Evolutionary conservation across 176 grass and related monocot genomes (phyloP), one percentile per base, ranked within the genome.

Genomic region (Urochloa ruziziensis): DNA sequence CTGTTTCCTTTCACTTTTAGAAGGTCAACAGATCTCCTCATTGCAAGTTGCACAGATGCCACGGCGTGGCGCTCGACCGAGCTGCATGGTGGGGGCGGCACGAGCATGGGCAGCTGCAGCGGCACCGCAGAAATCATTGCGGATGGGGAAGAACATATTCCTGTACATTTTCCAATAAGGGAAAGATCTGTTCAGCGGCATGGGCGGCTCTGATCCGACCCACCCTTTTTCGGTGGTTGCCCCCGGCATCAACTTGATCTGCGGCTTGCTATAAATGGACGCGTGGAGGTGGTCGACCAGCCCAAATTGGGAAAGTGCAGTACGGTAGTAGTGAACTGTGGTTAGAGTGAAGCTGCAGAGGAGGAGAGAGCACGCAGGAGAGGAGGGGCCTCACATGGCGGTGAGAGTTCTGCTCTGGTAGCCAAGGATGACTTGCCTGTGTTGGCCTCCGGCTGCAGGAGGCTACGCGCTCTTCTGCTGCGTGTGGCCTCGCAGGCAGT

Each of bases 341-440:
- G 19, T 54, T 19, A 2, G 21, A n/a, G 52, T 56, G 25, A 29
- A 72, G 42, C 43, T 65, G 62, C 62, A 19, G 7, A 29, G n/a
- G n/a, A n/a, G n/a, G 39, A 40, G 39, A 40, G n/a, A n/a, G n/a
- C n/a, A n/a, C n/a, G 43, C 39, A 64, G 44, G 34, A 53, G 10
- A 53, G 36, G 64, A 23, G 73, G 5, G 35, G 43, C 30, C 75
- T 80, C 44, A 18, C 76, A 89, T 84, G 87, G 51, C 21, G 82
- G 40, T 52, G 63, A 61, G 76, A 67, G 69, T 69, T 52, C 77
- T 51, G n/a, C 34, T 68, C 40, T 68, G 82, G 69, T 89, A 89
- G 87, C 87, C 87, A 89, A 80, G 87, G 87, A 89, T 85, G 87
- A 85, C 61, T 85, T 89, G 87, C 87, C 87, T 89, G 82, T 85